phyloP scores from a whole-genome alignment of 2,329 filamentous ascomycete species.

The Coniochaeta hoffmannii region DNA sequence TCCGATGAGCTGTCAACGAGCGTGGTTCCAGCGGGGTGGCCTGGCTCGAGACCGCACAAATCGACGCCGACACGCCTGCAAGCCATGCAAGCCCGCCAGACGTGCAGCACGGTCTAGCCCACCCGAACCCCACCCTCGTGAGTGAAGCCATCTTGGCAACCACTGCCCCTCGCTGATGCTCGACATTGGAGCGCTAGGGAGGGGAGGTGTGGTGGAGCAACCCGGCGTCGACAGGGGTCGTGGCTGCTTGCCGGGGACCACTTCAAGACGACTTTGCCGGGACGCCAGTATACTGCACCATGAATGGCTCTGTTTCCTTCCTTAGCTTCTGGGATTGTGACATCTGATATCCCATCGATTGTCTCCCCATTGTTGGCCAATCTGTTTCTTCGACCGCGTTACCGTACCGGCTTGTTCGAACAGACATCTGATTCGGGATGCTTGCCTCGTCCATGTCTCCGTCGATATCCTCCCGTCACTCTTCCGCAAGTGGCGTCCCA shows the following conservation, averaged over 20 bases:
- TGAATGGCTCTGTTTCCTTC: not conserved
- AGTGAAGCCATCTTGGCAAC: not conserved
- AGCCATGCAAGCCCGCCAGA: not conserved
- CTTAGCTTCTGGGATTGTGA: not conserved
- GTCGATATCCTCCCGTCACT: not conserved
- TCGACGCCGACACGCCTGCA: not conserved
- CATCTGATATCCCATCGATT: not conserved
- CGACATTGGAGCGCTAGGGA: not conserved
- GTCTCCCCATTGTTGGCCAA: not conserved
- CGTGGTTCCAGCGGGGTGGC: not conserved
- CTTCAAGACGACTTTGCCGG: not conserved
- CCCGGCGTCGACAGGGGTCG: not conserved
- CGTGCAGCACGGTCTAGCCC: not conserved
- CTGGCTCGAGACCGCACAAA: not conserved
- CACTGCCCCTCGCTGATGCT: not conserved
- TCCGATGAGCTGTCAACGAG: not conserved
- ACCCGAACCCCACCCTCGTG: not conserved
- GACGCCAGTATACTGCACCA: not conserved
- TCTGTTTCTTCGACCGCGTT: not conserved
- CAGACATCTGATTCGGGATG: not conserved
- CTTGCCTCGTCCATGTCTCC: not conserved
- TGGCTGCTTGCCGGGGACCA: not conserved
- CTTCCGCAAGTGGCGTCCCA: not conserved
- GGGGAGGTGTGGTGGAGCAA: not conserved
- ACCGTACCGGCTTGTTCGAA: not conserved